Conservation (phyloP, 192 early-diverging fungal species). For the Phlyctochytrium bullatum region DNA sequence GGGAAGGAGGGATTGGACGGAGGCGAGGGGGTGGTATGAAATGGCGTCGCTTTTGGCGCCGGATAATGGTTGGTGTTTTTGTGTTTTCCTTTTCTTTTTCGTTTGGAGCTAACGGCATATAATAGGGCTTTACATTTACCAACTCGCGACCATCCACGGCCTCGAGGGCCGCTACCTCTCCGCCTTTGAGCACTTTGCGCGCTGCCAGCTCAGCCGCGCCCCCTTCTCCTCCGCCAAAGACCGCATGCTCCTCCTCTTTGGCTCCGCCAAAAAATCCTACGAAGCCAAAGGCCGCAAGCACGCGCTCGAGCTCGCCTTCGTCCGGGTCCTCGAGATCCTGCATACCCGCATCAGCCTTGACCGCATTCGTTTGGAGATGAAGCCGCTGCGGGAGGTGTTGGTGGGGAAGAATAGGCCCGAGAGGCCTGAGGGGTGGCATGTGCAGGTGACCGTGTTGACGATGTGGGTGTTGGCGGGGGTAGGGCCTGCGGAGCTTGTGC, state of each 20-base stretch:
- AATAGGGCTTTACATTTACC: slow-evolving; percentile 39
- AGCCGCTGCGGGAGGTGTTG: too few relatives aligned
- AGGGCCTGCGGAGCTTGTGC: too few relatives aligned
- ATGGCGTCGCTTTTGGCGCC: slow-evolving; percentile 30
- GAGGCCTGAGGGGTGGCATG: too few relatives aligned
- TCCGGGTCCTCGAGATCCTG: slow-evolving; percentile 32
- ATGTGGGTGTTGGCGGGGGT: too few relatives aligned
- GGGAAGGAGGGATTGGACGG: slow-evolving; percentile 23
- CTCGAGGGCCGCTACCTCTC: slow-evolving; percentile 13
- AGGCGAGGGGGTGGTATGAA: slow-evolving; percentile 19
- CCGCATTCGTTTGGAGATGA: too few relatives aligned
- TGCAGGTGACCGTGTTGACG: too few relatives aligned
- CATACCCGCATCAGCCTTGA: slow-evolving; percentile 39
- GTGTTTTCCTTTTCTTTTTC: neutral
- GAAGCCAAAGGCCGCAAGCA: neutral
- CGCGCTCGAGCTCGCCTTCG: slow-evolving; percentile 6
- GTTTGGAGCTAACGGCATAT: too few relatives aligned
- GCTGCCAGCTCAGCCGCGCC: slow-evolving; percentile 31
- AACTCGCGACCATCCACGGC: slow-evolving; percentile 33
- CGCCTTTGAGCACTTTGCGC: slow-evolving; percentile 25
- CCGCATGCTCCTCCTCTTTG: slow-evolving; percentile 24
- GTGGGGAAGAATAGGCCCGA: too few relatives aligned
- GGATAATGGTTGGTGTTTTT: slow-evolving; percentile 21
- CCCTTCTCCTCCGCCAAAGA: slow-evolving; percentile 37
- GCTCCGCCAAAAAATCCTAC: neutral